Percentiles rank a stretch among this genome's conserved stretches.
These are phyloP conservation scores for Chytriomyces sp. DNA, from an alignment of 192 early-diverging fungal genomes.

Conservation along the genomic window DNA sequence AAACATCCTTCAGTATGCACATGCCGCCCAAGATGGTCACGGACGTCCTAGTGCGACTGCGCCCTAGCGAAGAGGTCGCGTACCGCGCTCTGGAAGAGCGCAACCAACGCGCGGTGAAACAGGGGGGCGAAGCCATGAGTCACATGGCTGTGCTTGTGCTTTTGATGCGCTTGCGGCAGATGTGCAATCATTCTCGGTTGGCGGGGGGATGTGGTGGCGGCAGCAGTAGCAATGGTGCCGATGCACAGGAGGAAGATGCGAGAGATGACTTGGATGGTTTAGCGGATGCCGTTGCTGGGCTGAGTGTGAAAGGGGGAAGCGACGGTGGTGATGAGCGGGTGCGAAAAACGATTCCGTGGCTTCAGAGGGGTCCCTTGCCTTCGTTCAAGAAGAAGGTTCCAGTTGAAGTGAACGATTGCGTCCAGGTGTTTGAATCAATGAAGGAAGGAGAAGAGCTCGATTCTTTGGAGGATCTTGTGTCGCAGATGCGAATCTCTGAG, in stretches of 20 bases:
- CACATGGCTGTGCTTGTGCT: slow-evolving; percentile 13
- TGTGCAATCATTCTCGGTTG: slow-evolving; percentile 86
- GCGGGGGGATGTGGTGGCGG: slow-evolving; percentile 64
- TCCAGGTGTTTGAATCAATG: too few relatives aligned
- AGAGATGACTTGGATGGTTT: background rate
- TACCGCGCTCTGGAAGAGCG: slow-evolving; percentile 45
- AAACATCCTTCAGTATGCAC: slow-evolving; percentile 51
- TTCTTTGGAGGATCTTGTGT: background rate
- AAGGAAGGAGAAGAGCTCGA: background rate
- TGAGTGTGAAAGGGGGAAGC: too few relatives aligned
- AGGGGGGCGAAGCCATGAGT: background rate
- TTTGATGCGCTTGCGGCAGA: slow-evolving; percentile 81
- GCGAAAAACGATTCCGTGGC: too few relatives aligned
- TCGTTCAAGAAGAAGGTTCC: too few relatives aligned
- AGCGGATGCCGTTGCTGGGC: too few relatives aligned
- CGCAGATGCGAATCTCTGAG: too few relatives aligned
- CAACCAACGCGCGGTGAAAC: background rate
- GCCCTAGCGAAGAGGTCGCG: slow-evolving; percentile 50
- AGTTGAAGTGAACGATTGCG: too few relatives aligned
- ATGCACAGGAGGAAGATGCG: too few relatives aligned
- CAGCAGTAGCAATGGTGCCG: background rate
- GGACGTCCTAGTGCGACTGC: slow-evolving; percentile 47
- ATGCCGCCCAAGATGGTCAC: slow-evolving; percentile 55
- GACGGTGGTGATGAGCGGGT: too few relatives aligned
- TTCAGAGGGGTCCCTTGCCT: too few relatives aligned